These are phyloP conservation scores for Peterozyma xylosa DNA, from an alignment of 805 yeast species.

Conservation along the genomic window DNA sequence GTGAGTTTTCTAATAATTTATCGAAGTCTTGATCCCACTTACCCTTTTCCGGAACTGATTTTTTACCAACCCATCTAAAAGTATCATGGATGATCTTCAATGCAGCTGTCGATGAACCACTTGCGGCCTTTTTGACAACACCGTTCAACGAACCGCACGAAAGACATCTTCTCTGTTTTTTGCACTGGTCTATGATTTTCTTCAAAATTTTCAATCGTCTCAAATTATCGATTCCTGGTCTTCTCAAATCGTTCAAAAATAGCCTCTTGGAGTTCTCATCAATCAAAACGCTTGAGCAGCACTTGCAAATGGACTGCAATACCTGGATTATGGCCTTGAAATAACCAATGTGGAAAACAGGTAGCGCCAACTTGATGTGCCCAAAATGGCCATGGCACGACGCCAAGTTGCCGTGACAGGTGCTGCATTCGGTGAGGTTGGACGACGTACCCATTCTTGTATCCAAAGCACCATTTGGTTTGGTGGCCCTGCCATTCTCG, in stretches of 20 bases:
- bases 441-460: slow-evolving; percentile 91
- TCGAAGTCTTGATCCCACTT: slow-evolving; percentile 86
- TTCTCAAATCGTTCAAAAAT: slow-evolving; percentile 70
- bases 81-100: slow-evolving; percentile 93
- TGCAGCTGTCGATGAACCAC: slow-evolving; percentile 89
- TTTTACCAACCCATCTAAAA: slow-evolving; percentile 92
- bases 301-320: slow-evolving; percentile 85
- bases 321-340: slow-evolving; percentile 87
- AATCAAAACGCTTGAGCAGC: slow-evolving; percentile 71
- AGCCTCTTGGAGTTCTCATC: slow-evolving; percentile 65
- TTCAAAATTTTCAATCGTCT: slow-evolving; percentile 86
- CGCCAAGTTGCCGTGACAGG: slow-evolving; percentile 88
- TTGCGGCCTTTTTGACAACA: slow-evolving; percentile 92
- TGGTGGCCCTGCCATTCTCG: slow-evolving; percentile 83
- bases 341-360: slow-evolving; percentile 96
- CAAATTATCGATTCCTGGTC: slow-evolving; percentile 84
- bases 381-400: slow-evolving; percentile 99
- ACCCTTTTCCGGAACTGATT: slow-evolving; percentile 73
- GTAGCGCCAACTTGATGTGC: slow-evolving; percentile 84
- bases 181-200: slow-evolving; percentile 83
- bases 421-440: slow-evolving; percentile 75
- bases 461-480: slow-evolving; percentile 82
- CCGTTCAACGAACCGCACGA: slow-evolving; percentile 88
- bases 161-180: slow-evolving; percentile 87
- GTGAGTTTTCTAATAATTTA: slow-evolving; percentile 63